Conservation (phyloP, 176 grass and related monocot species). For the Aegilops longissima region DNA sequence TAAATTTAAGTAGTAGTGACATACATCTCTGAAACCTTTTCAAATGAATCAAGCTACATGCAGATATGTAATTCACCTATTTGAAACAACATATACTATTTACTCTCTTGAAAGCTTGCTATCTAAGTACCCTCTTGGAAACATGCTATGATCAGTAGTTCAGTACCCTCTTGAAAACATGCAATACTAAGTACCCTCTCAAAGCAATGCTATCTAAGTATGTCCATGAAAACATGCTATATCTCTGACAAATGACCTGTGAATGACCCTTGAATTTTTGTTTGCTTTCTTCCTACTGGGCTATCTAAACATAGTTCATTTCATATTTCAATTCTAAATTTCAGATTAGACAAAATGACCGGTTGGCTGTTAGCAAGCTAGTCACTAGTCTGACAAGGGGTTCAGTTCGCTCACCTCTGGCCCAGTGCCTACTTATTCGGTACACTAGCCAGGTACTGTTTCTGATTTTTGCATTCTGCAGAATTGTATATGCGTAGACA, state of each 20-base stretch:
- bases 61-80: not conserved
- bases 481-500: constrained; percentile 8
- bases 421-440: constrained; percentile 92
- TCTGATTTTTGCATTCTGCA: constrained; percentile 25
- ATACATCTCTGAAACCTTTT: not conserved
- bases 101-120: not conserved
- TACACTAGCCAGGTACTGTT: constrained; percentile 86
- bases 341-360: constrained; percentile 98
- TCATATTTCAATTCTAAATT: not conserved
- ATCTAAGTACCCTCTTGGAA: not conserved
- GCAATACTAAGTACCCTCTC: not conserved
- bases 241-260: not conserved
- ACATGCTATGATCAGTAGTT: not conserved
- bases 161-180: not conserved
- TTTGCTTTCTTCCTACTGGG: not conserved
- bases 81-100: not conserved
- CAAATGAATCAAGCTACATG: not conserved
- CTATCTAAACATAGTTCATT: not conserved
- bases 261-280: not conserved
- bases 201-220: not conserved
- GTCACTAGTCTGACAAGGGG: constrained; percentile 94
- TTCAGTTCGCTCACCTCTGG: constrained; percentile 91
- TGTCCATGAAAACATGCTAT: not conserved
- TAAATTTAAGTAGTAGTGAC: not conserved
- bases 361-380: constrained; percentile 93